These are phyloP conservation scores for Chiua virens DNA, from an alignment of 768 basidiomycete species.

Conservation along the genomic window DNA sequence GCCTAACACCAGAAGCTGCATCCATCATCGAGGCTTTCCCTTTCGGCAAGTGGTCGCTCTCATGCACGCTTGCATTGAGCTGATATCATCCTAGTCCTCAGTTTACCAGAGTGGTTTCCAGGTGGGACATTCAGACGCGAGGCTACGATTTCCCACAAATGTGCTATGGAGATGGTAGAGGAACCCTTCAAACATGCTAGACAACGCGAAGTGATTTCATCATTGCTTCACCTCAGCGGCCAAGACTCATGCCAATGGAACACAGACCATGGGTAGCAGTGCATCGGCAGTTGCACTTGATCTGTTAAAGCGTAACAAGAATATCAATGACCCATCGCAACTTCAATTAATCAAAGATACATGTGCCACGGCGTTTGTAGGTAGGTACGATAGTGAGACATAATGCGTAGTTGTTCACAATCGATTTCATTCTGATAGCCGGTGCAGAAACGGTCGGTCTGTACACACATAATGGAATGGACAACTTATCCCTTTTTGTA, in stretches of 20 bases:
- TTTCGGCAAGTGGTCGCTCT: no score
- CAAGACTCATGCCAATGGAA: neutral
- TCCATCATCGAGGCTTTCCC: no score
- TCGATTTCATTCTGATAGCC: slow-evolving; percentile 6
- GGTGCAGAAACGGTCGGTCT: slow-evolving; percentile 18
- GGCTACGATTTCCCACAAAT: slow-evolving; percentile 7
- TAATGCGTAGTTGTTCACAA: neutral
- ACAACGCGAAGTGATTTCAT: slow-evolving; percentile 9
- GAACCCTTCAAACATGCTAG: slow-evolving; percentile 16
- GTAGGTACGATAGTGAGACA: slow-evolving; percentile 8
- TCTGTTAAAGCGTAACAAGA: neutral
- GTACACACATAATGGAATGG: neutral
- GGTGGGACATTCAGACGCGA: slow-evolving; percentile 28
- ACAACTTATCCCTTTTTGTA: slow-evolving; percentile 1
- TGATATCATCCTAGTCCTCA: slow-evolving; percentile 13
- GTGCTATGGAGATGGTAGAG: slow-evolving; percentile 11
- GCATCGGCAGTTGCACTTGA: slow-evolving; percentile 13
- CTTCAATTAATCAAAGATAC: no score
- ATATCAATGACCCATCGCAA: slow-evolving; percentile 7
- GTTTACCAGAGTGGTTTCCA: slow-evolving; percentile 25
- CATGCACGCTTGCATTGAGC: no score
- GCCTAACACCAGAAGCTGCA: no score
- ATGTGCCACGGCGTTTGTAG: slow-evolving; percentile 13
- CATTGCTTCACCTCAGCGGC: neutral
- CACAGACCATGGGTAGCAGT: slow-evolving; percentile 9